Base-by-base conservation (phyloP, 768 basidiomycete species). In the Trametes cinnabarina region DNA sequence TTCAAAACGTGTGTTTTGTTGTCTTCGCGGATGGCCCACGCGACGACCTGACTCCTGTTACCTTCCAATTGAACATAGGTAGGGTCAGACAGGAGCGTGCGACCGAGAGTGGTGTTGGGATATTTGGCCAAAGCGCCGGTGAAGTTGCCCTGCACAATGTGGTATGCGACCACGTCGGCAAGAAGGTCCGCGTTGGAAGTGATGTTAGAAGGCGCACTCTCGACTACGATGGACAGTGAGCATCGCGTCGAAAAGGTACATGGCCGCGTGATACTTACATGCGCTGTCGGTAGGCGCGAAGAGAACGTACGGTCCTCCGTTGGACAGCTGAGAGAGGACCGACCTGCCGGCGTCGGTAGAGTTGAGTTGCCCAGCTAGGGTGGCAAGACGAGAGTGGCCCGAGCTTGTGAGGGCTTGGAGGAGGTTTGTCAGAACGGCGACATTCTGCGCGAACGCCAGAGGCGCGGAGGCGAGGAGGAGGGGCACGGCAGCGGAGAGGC, bases 31-130 rank as follows among this genome's bases (percentile, higher is more conserved):
- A 69, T 69, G 3, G 77, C 73, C 77, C 80, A 80, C 0, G 72
- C 78, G 11, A 87, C 66, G 22, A 84, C 87, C 61, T 88, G 87
- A 0, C 72, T 73, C 63, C 78, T 75, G 61, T 79, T 78, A 6
- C 80, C 87, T 63, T 87, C 86, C 0, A 90, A 79, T 20, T 65
- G 68, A 8, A 86, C 81, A 26, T 79, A 68, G 0, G 72, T 57
- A 0, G 78, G 64, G 37, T 80, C 76, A 41, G 79, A 80, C 41
- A 89, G 76, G n/a, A 85, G 72, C 0, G 88, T 86, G 39, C 85
- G 79, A 1, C 84, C 85, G 52, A 91, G 71, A 0, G 87, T 88
- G 61, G 78, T 75, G 63, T 81, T 82, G 2, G 87, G 86, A 55
- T 72, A 80, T 15, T 71, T 68, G 11, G 72, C 70, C n/a, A 77